Evolutionary conservation across 129 eudicot genomes (phyloP).

Genomic region (Silybum marianum): DNA sequence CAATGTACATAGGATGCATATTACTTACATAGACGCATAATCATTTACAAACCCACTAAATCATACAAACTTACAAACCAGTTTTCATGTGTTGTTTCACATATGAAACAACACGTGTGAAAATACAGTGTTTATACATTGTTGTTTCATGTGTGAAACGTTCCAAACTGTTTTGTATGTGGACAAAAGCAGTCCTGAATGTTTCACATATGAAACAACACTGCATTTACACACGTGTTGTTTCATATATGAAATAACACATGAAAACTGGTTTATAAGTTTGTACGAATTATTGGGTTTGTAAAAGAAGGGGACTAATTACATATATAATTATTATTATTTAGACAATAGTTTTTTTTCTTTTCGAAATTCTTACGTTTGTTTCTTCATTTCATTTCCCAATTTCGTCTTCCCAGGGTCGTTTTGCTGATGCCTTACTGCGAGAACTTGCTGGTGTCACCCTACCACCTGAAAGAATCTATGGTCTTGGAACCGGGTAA

Average conservation of each 20-base stretch:
- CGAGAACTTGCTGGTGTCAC: slow-evolving; percentile 90
- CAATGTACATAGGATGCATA: not conserved
- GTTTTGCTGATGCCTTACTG: slow-evolving; percentile 85
- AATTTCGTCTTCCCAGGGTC: slow-evolving; percentile 47
- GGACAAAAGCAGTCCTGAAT: too few relatives aligned
- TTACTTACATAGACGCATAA: not conserved
- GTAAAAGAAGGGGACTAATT: not conserved
- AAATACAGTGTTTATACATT: not conserved
- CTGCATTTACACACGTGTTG: too few relatives aligned
- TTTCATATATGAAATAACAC: too few relatives aligned
- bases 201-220: too few relatives aligned
- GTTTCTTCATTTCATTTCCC: not conserved
- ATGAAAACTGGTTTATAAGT: too few relatives aligned
- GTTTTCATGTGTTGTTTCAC: not conserved
- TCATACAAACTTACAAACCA: not conserved
- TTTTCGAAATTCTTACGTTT: not conserved
- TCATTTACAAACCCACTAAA: not conserved
- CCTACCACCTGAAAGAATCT: slow-evolving; percentile 87
- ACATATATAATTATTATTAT: not conserved
- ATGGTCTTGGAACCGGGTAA: slow-evolving; percentile 91
- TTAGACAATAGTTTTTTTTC: not conserved
- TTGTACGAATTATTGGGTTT: not conserved
- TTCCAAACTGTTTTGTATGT: too few relatives aligned
- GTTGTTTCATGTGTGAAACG: not conserved
- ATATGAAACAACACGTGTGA: not conserved